Base-by-base conservation (phyloP, 352 stramenopile species). In the Globisporangium solare region DNA sequence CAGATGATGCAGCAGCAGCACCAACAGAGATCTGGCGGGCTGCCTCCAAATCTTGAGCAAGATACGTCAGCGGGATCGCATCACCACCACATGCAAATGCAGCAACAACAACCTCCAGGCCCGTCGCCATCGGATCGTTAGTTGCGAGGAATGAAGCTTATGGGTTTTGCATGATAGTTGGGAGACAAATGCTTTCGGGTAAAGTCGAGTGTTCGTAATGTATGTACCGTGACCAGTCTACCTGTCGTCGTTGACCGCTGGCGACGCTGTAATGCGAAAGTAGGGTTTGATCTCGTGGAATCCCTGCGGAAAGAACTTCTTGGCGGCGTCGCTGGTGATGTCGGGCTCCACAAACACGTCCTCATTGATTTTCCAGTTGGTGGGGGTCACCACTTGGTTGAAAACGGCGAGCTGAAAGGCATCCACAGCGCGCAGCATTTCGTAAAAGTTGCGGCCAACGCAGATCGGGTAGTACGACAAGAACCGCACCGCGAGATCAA, bases 281-380 rank as follows among this genome's bases (percentile, higher is more conserved):
- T 92, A 94, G 13, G 76, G 67, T 58, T 88, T 91, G 63, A 94
- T 88, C 59, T 91, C 82, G 67, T 92, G 81, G 51, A 87, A 86
- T 45, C 83, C 83, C 51, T 90, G 74, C 21, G 81, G 78, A 42
- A 94, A 94, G 31, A 94, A 63, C 64, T 80, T 76, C 64, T 88
- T 90, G 59, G 82, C 82, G n/a, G 76, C 76, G 41, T 84, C 76
- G 13, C 47, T 68, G 13, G 68, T 66, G 39, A 94, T 53, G 39
- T 85, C 73, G 5, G 83, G 83, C 47, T 89, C 79, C n/a, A 94
- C 63, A 42, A 94, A 92, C 40, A 94, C 83, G 48, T 94, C 83
- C 47, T 94, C 83, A 58, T 83, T 92, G 57, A 90, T 67, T 51
- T 90, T 92, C 83, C 82, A 94, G 70, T 94, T 94, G 55, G 80